phyloP scores from a whole-genome alignment of 2,329 filamentous ascomycete species.

The Periconia digitata region DNA sequence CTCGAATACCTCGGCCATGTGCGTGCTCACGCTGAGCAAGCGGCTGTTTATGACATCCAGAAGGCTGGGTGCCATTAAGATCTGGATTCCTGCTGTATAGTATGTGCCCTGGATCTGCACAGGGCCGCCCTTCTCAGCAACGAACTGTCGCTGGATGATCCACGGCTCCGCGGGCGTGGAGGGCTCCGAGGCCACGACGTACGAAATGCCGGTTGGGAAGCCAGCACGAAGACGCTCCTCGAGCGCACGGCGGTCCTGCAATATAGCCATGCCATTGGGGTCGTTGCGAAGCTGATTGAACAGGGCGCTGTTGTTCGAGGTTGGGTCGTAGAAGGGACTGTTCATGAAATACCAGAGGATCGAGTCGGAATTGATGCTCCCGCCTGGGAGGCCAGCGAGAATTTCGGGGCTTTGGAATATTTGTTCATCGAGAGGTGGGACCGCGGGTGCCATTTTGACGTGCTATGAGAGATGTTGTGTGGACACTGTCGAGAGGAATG shows the following conservation, averaged over 20 bases:
- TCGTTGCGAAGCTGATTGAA: slow-evolving; percentile 55
- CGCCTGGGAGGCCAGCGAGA: slow-evolving; percentile 22
- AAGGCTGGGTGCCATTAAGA: slow-evolving; percentile 64
- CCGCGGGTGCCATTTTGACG: slow-evolving; percentile 26
- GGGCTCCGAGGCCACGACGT: slow-evolving; percentile 61
- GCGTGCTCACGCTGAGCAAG: slow-evolving; percentile 58
- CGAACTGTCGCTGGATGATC: slow-evolving; percentile 61
- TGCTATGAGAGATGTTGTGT: slow-evolving; percentile 10
- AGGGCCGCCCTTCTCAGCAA: slow-evolving; percentile 39
- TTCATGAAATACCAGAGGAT: slow-evolving; percentile 64
- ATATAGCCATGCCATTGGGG: slow-evolving; percentile 51
- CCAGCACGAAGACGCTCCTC: slow-evolving; percentile 57
- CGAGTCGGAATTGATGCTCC: slow-evolving; percentile 26
- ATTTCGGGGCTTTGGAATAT: slow-evolving; percentile 28
- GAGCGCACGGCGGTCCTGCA: slow-evolving; percentile 59
- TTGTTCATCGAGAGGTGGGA: slow-evolving; percentile 36
- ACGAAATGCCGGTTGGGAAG: slow-evolving; percentile 56
- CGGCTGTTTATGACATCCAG: slow-evolving; percentile 59
- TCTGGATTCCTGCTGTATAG: slow-evolving; percentile 61
- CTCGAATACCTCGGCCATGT: slow-evolving; percentile 58
- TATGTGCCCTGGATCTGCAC: slow-evolving; percentile 59
- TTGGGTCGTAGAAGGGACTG: slow-evolving; percentile 64
- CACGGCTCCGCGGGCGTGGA: slow-evolving; percentile 56
- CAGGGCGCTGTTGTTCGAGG: slow-evolving; percentile 60
- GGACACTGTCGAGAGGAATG: slow-evolving; percentile 1